Base-by-base conservation (phyloP, 2,329 filamentous ascomycete genomes). In the Colletotrichum melonis region DNA sequence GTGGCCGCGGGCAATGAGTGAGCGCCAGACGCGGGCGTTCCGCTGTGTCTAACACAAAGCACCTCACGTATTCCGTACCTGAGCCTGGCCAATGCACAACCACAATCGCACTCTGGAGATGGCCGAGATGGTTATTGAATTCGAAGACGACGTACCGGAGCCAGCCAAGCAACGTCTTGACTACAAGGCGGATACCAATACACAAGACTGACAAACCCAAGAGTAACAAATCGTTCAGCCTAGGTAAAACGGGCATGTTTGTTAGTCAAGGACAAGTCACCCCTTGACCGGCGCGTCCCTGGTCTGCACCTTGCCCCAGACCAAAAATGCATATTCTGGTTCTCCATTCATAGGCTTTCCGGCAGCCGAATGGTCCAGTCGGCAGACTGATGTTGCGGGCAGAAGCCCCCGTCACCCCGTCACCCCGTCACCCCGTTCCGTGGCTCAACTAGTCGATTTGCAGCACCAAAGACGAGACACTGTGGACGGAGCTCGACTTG, bases 241-340 rank as follows among this genome's bases (percentile, higher is more conserved):
- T 63, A 69, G 59, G 59, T 60, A 49, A 32, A 32, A 69, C 35
- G 70, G 55, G 56, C 32, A 60, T 46, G 55, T 73, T 49, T 65
- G 55, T 65, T 73, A 69, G 69, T 65, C 58, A 72, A 72, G 9
- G 63, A 38, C 12, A 35, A 60, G 58, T 35, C 55, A 49, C 58
- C 64, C 56, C 14, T 19, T 49, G 56, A 49, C 57, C 64, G 69
- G 57, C 69, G 65, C 56, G 69, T 72, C 63, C 65, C 59, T 69
- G 69, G 52, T 59, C 54, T 72, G 65, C 58, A 67, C 67, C 58
- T 52, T 72, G 69, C 58, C 70, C 70, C 55, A 70, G 66, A 65
- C 56, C 32, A 28, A n/a, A 69, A 72, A 65, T 49, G 70, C 59
- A 49, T 55, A 65, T 42, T 35, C 30, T 32, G 30, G 5, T 14